phyloP scores from a whole-genome alignment of 2,329 filamentous ascomycete genomes.

The Whalleya microplaca region DNA sequence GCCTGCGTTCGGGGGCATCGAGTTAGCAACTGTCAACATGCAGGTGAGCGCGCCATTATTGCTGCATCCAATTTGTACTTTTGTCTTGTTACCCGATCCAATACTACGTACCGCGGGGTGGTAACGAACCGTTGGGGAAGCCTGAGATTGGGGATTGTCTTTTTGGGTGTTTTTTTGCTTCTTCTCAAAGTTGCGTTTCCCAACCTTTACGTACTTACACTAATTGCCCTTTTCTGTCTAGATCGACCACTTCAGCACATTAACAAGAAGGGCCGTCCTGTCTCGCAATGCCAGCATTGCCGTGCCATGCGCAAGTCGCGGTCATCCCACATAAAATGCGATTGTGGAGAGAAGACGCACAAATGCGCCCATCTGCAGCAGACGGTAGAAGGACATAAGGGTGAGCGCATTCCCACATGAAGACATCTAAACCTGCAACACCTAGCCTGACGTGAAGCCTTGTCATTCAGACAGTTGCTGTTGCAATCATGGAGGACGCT shows the following conservation, averaged over 20 bases:
- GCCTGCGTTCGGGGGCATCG: constrained; percentile 98
- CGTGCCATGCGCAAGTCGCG: constrained; percentile 95
- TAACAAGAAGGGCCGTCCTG: constrained; percentile 95
- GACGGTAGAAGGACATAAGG: constrained; percentile 61
- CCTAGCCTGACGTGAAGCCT: constrained; percentile 33
- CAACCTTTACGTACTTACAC: constrained; percentile 18
- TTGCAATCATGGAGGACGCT: constrained; percentile 70
- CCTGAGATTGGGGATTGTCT: constrained; percentile 1
- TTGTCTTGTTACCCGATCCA: constrained; percentile 1
- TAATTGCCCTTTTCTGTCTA: constrained; percentile 43
- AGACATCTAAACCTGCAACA: constrained; percentile 13
- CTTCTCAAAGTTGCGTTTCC: constrained; percentile 13
- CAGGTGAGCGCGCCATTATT: constrained; percentile 66
- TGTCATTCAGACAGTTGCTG: constrained; percentile 63
- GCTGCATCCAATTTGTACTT: constrained; percentile 12
- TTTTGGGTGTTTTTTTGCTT: constrained; percentile 12
- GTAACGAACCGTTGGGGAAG: neutral
- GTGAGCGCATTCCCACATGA: constrained; percentile 46
- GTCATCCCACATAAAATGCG: constrained; percentile 92
- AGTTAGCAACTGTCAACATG: constrained; percentile 97
- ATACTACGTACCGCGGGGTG: neutral
- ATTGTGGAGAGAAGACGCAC: constrained; percentile 92
- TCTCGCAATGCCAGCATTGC: constrained; percentile 97
- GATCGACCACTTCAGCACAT: constrained; percentile 92
- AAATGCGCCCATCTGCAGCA: constrained; percentile 65